phyloP scores from a whole-genome alignment of 2,329 filamentous ascomycete genomes.

The Microdochium trichocladiopsis region DNA sequence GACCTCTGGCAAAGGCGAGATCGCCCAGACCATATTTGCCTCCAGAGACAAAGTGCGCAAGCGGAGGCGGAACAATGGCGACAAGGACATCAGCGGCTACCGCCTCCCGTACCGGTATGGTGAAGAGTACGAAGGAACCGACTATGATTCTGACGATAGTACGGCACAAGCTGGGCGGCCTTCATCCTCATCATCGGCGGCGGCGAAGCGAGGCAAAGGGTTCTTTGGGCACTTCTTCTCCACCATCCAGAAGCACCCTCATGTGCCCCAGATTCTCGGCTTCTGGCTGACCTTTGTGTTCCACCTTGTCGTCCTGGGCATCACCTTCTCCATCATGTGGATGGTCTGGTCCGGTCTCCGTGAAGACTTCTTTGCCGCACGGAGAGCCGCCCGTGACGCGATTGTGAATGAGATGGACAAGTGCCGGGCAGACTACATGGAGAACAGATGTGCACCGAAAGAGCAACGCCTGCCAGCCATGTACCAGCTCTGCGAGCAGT shows the following conservation, averaged over 20 bases:
- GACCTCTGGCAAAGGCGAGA: slow-evolving; percentile 57
- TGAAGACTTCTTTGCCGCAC: slow-evolving; percentile 67
- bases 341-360: slow-evolving; percentile 60
- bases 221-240: slow-evolving; percentile 38
- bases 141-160: slow-evolving; percentile 43
- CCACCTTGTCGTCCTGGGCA: slow-evolving; percentile 53
- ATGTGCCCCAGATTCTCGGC: slow-evolving; percentile 51
- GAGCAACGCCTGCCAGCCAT: slow-evolving; percentile 65
- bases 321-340: slow-evolving; percentile 26
- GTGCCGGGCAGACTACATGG: slow-evolving; percentile 66
- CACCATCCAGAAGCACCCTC: slow-evolving; percentile 48
- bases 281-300: slow-evolving; percentile 54
- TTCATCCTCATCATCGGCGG: slow-evolving; percentile 5
- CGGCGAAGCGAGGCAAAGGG: slow-evolving; percentile 19
- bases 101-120: slow-evolving; percentile 33
- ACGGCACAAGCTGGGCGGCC: slow-evolving; percentile 15
- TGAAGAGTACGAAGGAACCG: slow-evolving; percentile 35
- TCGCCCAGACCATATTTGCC: slow-evolving; percentile 35
- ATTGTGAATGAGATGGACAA: slow-evolving; percentile 66
- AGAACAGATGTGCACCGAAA: slow-evolving; percentile 65
- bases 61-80: slow-evolving; percentile 42
- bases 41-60: slow-evolving; percentile 41
- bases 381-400: slow-evolving; percentile 58
- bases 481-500: slow-evolving; percentile 65
- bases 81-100: slow-evolving; percentile 43